These are phyloP conservation scores for Olyra latifolia DNA, from an alignment of 176 grass and related monocot genomes.

Conservation along the genomic window DNA sequence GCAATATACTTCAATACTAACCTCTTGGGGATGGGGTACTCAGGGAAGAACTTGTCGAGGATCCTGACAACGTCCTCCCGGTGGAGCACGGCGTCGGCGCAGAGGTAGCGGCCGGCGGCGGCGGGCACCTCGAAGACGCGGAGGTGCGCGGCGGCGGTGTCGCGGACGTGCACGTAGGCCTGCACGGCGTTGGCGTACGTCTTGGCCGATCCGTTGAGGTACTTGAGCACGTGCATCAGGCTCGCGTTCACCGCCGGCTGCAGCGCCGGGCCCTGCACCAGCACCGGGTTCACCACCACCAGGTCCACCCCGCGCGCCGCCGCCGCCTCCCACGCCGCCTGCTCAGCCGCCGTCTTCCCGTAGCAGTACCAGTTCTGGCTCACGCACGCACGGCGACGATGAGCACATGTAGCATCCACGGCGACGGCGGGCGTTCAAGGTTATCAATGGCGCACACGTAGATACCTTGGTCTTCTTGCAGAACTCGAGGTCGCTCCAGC, in stretches of 20 bases:
- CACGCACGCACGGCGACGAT: neutral
- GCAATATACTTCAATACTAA: neutral
- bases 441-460: neutral
- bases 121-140: conserved; percentile 59
- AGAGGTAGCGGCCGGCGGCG: conserved; percentile 63
- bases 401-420: neutral
- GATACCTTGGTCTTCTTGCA: conserved; percentile 60
- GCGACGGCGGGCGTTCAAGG: neutral
- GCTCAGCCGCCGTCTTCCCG: conserved; percentile 73
- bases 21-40: conserved; percentile 67
- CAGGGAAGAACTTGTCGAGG: conserved; percentile 61
- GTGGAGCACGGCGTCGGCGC: conserved; percentile 66
- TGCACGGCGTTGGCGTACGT: conserved; percentile 82
- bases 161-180: conserved; percentile 83
- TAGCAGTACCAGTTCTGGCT: conserved; percentile 87
- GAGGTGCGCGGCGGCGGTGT: conserved; percentile 67
- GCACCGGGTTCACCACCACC: conserved; percentile 62
- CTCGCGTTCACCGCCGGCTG: conserved; percentile 78
- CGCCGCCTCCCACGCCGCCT: conserved; percentile 62
- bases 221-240: conserved; percentile 74
- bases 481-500: conserved; percentile 90
- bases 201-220: conserved; percentile 56
- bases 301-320: conserved; percentile 53
- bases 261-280: conserved; percentile 75
- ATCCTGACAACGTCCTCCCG: conserved; percentile 64